Conservation (phyloP, 2,329 filamentous ascomycete genomes). For the Bertia moriformis region DNA sequence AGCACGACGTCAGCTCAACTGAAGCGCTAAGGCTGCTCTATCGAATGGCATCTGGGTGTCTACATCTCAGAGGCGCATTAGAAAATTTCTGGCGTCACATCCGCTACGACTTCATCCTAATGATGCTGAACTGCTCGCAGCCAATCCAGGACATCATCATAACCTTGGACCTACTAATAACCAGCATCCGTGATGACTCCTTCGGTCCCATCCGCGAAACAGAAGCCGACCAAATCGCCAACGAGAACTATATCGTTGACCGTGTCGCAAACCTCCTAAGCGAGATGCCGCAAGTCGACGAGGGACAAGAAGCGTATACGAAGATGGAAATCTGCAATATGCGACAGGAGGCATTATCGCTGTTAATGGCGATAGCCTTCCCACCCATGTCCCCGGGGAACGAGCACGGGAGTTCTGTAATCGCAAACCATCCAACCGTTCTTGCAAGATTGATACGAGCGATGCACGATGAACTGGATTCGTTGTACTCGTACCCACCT, state of each 20-base stretch:
- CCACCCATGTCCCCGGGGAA: background rate
- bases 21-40: slow-evolving; percentile 38
- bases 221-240: slow-evolving; percentile 19
- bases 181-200: slow-evolving; percentile 29
- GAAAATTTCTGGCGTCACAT: slow-evolving; percentile 39
- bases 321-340: slow-evolving; percentile 5
- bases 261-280: slow-evolving; percentile 40
- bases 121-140: slow-evolving; percentile 42
- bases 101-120: slow-evolving; percentile 37
- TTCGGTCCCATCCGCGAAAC: slow-evolving; percentile 7
- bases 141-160: slow-evolving; percentile 37
- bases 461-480: slow-evolving; percentile 1
- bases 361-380: background rate
- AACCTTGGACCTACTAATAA: slow-evolving; percentile 36
- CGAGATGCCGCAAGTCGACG: slow-evolving; percentile 29
- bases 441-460: background rate
- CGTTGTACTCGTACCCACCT: background rate
- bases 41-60: slow-evolving; percentile 29
- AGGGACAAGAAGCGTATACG: slow-evolving; percentile 22
- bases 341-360: background rate
- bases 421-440: background rate
- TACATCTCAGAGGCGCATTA: slow-evolving; percentile 22
- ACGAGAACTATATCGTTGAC: slow-evolving; percentile 33
- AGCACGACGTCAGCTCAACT: slow-evolving; percentile 33
- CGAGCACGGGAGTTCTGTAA: background rate